phyloP scores from a whole-genome alignment of 2,329 filamentous ascomycete genomes.

The Penicillium corylophilum region DNA sequence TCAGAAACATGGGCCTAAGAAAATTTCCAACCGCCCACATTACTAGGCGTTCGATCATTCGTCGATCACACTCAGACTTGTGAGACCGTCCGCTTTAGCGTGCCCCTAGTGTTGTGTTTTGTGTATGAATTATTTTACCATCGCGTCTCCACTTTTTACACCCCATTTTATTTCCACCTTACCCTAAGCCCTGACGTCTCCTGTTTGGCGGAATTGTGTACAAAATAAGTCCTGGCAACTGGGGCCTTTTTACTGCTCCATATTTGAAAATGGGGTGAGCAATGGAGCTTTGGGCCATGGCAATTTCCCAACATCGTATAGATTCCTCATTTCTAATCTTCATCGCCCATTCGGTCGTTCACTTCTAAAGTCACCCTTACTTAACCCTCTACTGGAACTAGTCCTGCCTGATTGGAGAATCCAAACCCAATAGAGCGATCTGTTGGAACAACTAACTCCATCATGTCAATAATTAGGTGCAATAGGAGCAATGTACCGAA shows the following conservation, averaged over 20 bases:
- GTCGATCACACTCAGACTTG: constrained; percentile 22
- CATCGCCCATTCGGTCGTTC: constrained; percentile 9
- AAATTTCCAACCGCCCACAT: constrained; percentile 17
- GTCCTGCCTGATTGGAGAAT: not conserved
- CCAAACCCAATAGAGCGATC: not conserved
- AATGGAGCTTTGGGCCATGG: constrained; percentile 2
- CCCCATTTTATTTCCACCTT: constrained; percentile 3
- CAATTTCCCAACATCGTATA: constrained; percentile 11
- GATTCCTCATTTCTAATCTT: constrained; percentile 8
- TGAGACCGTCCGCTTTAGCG: constrained; percentile 27
- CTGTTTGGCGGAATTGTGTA: not conserved
- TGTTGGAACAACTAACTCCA: not conserved
- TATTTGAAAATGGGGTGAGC: constrained; percentile 1
- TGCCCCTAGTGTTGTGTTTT: constrained; percentile 23
- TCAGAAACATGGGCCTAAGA: not conserved
- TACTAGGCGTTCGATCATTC: constrained; percentile 13
- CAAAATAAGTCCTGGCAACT: not conserved
- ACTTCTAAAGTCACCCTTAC: not conserved
- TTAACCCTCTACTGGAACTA: not conserved
- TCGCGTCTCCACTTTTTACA: constrained; percentile 13
- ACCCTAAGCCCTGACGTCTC: constrained; percentile 15
- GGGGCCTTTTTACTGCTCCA: not conserved
- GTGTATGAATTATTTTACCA: constrained; percentile 18
- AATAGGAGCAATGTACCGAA: not conserved
- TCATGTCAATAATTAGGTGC: not conserved